A percentile compares a stretch with the other conserved stretches of the same genome.
phyloP scores from a whole-genome alignment of 129 eudicot species.

The Lonicera japonica region DNA sequence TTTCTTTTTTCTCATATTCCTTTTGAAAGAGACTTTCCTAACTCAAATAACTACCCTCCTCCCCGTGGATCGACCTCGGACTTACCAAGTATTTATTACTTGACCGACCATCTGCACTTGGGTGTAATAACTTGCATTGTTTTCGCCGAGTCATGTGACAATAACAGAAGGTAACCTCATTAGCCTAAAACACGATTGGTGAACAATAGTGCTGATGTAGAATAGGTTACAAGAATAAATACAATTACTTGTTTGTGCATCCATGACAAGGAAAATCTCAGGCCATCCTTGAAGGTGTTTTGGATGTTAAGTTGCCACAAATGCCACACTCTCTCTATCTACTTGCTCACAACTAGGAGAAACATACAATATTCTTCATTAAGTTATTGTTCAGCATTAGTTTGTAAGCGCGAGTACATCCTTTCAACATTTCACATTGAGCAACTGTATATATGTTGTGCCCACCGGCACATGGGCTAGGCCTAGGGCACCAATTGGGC shows the following conservation, averaged over 20 bases:
- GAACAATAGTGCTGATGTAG: constrained; percentile 40
- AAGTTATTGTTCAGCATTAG: constrained; percentile 30
- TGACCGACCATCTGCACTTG: no score
- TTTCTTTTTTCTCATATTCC: no score
- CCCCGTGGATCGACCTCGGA: no score
- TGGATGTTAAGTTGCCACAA: constrained; percentile 63
- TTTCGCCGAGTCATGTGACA: no score
- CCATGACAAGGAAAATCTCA: constrained; percentile 56
- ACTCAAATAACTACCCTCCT: no score
- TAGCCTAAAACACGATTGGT: constrained; percentile 47
- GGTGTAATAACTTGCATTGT: no score
- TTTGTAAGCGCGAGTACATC: constrained; percentile 5
- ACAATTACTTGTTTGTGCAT: constrained; percentile 82
- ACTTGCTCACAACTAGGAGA: constrained; percentile 27
- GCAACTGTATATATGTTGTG: constrained; percentile 5
- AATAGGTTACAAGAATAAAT: constrained; percentile 44
- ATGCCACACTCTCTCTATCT: constrained; percentile 37
- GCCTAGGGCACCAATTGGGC: no score
- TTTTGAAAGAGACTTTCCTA: no score
- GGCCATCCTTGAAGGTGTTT: constrained; percentile 76
- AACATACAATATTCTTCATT: constrained; percentile 27
- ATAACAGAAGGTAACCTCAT: constrained; percentile 59
- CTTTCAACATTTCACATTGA: constrained; percentile 12
- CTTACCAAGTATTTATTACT: no score
- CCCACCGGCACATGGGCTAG: no score